Evolutionary conservation across 2,329 filamentous ascomycete species (phyloP), one percentile per base, ranked within the genome.

Genomic region (Pseudocercospora crystallina): DNA sequence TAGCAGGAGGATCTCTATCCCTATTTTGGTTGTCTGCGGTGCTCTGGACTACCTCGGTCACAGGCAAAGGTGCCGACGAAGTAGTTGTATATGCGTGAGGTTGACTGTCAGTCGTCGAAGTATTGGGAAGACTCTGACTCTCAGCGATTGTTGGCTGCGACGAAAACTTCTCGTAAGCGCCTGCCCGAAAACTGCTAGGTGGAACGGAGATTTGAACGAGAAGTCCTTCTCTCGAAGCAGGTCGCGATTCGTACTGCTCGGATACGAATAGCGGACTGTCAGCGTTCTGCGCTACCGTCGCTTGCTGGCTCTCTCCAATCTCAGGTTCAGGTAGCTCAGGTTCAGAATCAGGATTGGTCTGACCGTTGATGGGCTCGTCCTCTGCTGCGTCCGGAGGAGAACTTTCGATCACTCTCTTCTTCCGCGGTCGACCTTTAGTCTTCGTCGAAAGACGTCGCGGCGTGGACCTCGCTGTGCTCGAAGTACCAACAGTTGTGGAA

Each of bases 121-220:
- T n/a, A 7, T n/a, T 38, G 30, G 7, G 29, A 15, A 2, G 13
- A 11, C 2, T 12, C n/a, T 15, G 29, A 33, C 12, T 36, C 46
- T 36, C 34, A 9, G n/a, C 31, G n/a, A 26, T 53, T 30, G 35
- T 30, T 15, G 44, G 30, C 9, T 17, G 17, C 9, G 39, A 44
- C 13, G 36, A 30, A 37, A 61, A 48, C 34, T 37, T 53, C 47
- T 63, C 49, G 42, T 65, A 65, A 2, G 45, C 54, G 2, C 62
- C 63, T 17, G 52, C 53, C 3, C 38, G 38, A 43, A 55, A 66
- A 50, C 65, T 67, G 3, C 62, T 64, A 4, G 63, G 62, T 3
- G 63, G 63, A 33, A 57, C 51, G 4, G 59, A 56, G 8, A 51
- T 32, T 20, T 60, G 57, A 12, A 61, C 56, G 13, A 53, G 47